Conservation (phyloP, 2,329 filamentous ascomycete species). For the Diaporthe australafricana region DNA sequence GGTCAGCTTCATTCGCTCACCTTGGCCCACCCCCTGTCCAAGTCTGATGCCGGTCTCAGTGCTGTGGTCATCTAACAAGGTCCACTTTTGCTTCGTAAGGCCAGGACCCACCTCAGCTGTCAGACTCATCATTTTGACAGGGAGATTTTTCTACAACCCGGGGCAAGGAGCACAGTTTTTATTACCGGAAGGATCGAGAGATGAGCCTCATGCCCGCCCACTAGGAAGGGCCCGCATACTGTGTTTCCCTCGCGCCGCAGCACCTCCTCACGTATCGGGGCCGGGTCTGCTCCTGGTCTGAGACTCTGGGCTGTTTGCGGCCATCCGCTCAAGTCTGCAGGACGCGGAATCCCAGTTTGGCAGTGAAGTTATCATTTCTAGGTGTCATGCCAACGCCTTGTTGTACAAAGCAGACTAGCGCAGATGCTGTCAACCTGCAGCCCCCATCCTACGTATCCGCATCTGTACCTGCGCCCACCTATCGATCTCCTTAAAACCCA, state of each 20-base stretch:
- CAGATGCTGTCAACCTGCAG: slow-evolving; percentile 36
- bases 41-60: slow-evolving; percentile 28
- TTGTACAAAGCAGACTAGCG: slow-evolving; percentile 29
- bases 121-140: slow-evolving; percentile 28
- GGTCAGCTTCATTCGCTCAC: slow-evolving; percentile 37
- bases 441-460: slow-evolving; percentile 32
- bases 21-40: slow-evolving; percentile 35
- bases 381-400: slow-evolving; percentile 28
- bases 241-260: not conserved
- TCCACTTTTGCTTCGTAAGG: slow-evolving; percentile 30
- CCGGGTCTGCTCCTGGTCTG: not conserved
- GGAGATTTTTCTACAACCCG: slow-evolving; percentile 9
- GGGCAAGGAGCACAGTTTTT: slow-evolving; percentile 12
- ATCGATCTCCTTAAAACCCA: slow-evolving; percentile 22
- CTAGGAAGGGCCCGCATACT: slow-evolving; percentile 7
- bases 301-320: slow-evolving; percentile 4
- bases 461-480: slow-evolving; percentile 28
- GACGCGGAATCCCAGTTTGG: slow-evolving; percentile 19
- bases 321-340: slow-evolving; percentile 5
- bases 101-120: slow-evolving; percentile 32
- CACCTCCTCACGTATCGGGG: not conserved
- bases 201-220: slow-evolving; percentile 24
- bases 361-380: slow-evolving; percentile 16
- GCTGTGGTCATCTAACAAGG: slow-evolving; percentile 26
- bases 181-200: slow-evolving; percentile 20